Percentiles rank a stretch among this genome's conserved stretches.
Conservation (phyloP, 208 protist species). For the Wallacemonas rigidus region DNA sequence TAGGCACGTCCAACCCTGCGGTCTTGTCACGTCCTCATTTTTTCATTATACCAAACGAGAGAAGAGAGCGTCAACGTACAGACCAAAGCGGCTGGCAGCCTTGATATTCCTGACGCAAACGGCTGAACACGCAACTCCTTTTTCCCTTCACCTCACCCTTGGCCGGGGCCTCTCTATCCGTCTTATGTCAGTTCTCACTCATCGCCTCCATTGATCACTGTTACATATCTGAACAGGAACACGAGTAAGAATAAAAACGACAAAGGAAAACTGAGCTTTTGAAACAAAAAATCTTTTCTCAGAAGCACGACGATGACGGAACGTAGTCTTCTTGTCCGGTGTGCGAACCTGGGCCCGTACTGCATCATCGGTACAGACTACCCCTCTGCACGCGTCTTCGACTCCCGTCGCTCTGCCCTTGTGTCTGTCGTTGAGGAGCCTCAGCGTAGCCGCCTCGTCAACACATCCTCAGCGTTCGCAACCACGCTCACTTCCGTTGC, state of each 20-base stretch:
- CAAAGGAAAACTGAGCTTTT: neutral
- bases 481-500: constrained; percentile 69
- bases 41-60: too few species aligned
- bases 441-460: constrained; percentile 26
- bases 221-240: neutral
- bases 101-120: too few species aligned
- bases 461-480: constrained; percentile 38
- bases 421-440: constrained; percentile 60
- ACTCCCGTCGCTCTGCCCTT: constrained; percentile 36
- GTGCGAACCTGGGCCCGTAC: constrained; percentile 47
- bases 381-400: constrained; percentile 79
- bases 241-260: neutral
- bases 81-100: too few species aligned
- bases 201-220: too few species aligned
- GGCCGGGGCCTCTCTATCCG: too few species aligned
- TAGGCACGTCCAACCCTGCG: too few species aligned
- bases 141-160: too few species aligned
- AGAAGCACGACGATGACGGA: constrained; percentile 58
- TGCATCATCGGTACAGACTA: constrained; percentile 80
- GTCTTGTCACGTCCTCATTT: too few species aligned
- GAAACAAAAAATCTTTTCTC: neutral
- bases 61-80: too few species aligned
- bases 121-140: too few species aligned
- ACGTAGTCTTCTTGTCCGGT: constrained; percentile 66
- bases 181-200: too few species aligned